Evolutionary conservation across 192 early-diverging fungal species (phyloP), one percentile per base, ranked within the genome.

Genomic region (Entomortierella chlamydospora): DNA sequence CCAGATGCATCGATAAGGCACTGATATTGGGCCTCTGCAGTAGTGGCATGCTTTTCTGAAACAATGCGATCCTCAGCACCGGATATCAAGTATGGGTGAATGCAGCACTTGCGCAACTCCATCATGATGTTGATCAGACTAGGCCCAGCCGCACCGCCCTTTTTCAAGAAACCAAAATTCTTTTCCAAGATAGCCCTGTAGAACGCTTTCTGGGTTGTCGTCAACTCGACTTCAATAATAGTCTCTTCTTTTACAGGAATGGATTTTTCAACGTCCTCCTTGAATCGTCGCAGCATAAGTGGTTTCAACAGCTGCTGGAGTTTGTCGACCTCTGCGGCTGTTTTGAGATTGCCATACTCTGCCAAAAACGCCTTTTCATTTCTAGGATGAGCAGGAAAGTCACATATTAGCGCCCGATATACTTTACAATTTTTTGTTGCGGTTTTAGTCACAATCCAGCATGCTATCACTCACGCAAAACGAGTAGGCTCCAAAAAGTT

Each of bases 171-270:
- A 7, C 86, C 72, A 69, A 95, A 95, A 67, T 95, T 95, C 64
- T 81, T 85, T 68, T 95, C 94, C 42, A 95, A 67, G 71, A 95
- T 94, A 12, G 94, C 94, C 18, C 92, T 82, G 70, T 96, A 96
- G 83, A 90, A 95, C 73, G 93, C 91, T 76, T 95, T 94, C 60
- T 96, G 94, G 28, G 90, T 87, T 1, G 88, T 90, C 17, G 94
- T 95, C n/a, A 96, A 71, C 68, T 94, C 92, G 28, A 95, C 93
- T 81, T 95, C 93, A 33, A 96, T 89, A 28, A 96, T 90, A n/a
- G 93, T 95, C 71, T 96, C 94, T 79, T 95, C 94, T 68, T 96
- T 96, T 61, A 94, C 89, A 2, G 94, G 94, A 68, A 96, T 94
- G 6, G 89, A 89, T 64, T 92, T 93, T 77, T 96, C 94, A 8